Conservation (phyloP, 495 filamentous ascomycete genomes). For the Hypoxylon lenormandii region DNA sequence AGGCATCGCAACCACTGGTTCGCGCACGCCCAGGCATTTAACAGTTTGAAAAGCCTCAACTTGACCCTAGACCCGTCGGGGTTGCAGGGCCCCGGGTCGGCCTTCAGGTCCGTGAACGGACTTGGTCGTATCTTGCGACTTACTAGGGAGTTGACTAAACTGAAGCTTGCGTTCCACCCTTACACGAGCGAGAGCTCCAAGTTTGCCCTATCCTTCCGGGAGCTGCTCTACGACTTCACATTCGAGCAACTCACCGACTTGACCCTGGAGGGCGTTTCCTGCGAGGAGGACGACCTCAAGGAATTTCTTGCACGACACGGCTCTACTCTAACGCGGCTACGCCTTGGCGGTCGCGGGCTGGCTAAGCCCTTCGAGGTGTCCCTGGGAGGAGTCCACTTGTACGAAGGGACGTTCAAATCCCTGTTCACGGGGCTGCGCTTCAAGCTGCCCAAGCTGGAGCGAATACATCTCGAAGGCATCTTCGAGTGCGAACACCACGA, state of each 20-base stretch:
- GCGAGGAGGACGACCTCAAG: conserved; percentile 60
- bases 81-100: conserved; percentile 50
- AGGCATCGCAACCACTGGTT: conserved; percentile 59
- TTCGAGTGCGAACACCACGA: conserved; percentile 57
- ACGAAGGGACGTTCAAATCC: conserved; percentile 58
- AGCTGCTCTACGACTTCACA: conserved; percentile 55
- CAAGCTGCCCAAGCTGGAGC: conserved; percentile 53
- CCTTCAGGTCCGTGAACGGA: conserved; percentile 58
- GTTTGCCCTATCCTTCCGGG: conserved; percentile 56
- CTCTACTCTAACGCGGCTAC: conserved; percentile 55
- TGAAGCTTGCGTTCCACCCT: conserved; percentile 60
- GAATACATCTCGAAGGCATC: conserved; percentile 62
- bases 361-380: conserved; percentile 56
- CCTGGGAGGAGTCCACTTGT: conserved; percentile 60
- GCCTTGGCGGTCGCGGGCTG: conserved; percentile 60
- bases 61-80: conserved; percentile 56
- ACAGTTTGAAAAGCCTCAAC: conserved; percentile 54
- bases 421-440: conserved; percentile 56
- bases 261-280: conserved; percentile 58
- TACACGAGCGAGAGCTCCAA: conserved; percentile 57
- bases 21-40: conserved; percentile 58
- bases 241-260: conserved; percentile 58
- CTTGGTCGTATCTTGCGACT: conserved; percentile 61
- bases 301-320: conserved; percentile 58
- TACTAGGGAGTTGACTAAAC: conserved; percentile 51